Conservation (phyloP, 371 early-diverging fungal species). For the Massospora cicadina region DNA sequence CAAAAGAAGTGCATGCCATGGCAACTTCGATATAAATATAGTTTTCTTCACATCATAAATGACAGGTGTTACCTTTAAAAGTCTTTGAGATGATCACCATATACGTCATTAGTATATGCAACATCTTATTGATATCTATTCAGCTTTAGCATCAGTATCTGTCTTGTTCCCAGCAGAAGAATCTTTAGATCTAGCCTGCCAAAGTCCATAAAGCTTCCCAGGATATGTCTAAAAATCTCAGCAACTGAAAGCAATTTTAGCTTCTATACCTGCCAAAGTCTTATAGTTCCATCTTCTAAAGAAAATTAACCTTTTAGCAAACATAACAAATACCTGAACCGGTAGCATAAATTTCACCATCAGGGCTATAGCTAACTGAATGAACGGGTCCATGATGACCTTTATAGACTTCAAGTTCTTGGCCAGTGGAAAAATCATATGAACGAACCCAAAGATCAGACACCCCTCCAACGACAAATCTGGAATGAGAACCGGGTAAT, state of each 20-base stretch:
- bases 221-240: conserved; percentile 25
- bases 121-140: too few relatives aligned
- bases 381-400: conserved; percentile 81
- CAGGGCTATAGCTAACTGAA: conserved; percentile 73
- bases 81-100: too few relatives aligned
- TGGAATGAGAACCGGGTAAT: conserved; percentile 42
- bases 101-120: too few relatives aligned
- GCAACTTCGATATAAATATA: too few relatives aligned
- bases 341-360: conserved; percentile 74
- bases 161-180: neutral
- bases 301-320: neutral
- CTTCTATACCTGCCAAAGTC: conserved; percentile 41
- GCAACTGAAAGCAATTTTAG: neutral
- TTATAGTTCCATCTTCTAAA: conserved; percentile 54
- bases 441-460: conserved; percentile 63
- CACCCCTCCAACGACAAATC: conserved; percentile 57
- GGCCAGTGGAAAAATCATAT: conserved; percentile 50
- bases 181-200: conserved; percentile 26
- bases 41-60: too few relatives aligned
- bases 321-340: conserved; percentile 35
- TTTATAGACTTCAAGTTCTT: conserved; percentile 56
- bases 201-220: conserved; percentile 48
- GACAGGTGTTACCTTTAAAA: too few relatives aligned
- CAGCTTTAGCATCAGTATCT: too few relatives aligned
- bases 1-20: too few relatives aligned